Evolutionary conservation across 2,329 filamentous ascomycete species (phyloP).

Genomic region (Leptographium flavum): DNA sequence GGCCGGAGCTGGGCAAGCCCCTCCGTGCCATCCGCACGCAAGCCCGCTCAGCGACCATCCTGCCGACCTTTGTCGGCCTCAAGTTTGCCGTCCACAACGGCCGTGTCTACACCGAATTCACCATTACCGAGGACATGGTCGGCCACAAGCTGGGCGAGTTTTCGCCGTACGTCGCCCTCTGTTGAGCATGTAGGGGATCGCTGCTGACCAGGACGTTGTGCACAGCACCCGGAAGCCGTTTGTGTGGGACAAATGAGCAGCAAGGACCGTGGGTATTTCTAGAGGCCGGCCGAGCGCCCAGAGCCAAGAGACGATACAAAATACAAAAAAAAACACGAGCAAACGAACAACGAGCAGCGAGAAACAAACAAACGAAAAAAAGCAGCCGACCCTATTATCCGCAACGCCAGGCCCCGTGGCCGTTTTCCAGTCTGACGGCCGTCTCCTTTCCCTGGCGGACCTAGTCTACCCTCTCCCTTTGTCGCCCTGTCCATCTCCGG

Average conservation of each 20-base stretch:
- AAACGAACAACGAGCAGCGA: background rate
- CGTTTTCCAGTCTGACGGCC: background rate
- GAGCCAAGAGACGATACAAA: no score
- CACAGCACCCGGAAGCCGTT: constrained; percentile 43
- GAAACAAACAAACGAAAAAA: constrained; percentile 1
- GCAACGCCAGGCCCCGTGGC: background rate
- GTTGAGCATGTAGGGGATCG: background rate
- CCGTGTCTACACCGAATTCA: constrained; percentile 69
- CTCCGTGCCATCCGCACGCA: constrained; percentile 69
- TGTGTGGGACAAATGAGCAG: constrained; percentile 29
- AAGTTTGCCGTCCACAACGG: constrained; percentile 88
- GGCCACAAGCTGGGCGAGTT: constrained; percentile 92
- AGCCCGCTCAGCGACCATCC: constrained; percentile 74
- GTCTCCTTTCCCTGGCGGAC: no score
- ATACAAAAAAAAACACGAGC: background rate
- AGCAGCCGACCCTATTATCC: background rate
- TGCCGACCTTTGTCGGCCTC: constrained; percentile 83
- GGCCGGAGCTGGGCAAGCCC: constrained; percentile 44
- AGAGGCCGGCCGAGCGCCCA: no score
- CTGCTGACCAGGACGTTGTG: background rate
- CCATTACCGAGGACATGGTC: constrained; percentile 90
- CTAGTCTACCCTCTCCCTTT: no score
- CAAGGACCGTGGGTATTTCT: background rate
- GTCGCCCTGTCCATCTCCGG: no score
- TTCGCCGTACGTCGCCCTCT: constrained; percentile 49